These are phyloP conservation scores for Fomitopsis serialis DNA, from an alignment of 768 basidiomycete genomes.

Conservation along the genomic window DNA sequence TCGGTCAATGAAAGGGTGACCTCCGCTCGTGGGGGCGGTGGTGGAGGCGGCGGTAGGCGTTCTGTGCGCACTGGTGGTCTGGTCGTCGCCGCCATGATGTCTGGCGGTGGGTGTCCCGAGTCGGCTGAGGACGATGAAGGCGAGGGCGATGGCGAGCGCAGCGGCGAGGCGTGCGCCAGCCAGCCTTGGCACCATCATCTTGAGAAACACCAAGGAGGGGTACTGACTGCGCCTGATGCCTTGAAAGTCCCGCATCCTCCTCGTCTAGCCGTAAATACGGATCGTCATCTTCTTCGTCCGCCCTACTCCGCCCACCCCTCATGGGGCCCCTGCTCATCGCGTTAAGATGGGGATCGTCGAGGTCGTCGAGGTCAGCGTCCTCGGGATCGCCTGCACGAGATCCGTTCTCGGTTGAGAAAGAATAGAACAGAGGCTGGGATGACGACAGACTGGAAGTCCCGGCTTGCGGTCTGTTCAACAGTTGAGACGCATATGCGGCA, in stretches of 20 bases:
- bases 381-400: conserved; percentile 45
- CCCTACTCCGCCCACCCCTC: conserved; percentile 20
- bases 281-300: conserved; percentile 45
- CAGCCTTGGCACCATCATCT: conserved; percentile 43
- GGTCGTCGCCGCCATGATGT: conserved; percentile 26
- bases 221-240: conserved; percentile 29
- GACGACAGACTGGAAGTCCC: conserved; percentile 47
- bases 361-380: conserved; percentile 57
- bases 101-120: conserved; percentile 36
- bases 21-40: conserved; percentile 38
- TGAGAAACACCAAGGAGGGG: conserved; percentile 38
- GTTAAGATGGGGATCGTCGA: conserved; percentile 72
- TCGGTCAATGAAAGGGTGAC: conserved; percentile 70
- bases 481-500: conserved; percentile 79
- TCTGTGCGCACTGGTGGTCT: not conserved
- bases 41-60: conserved; percentile 20
- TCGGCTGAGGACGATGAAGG: conserved; percentile 37
- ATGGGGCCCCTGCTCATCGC: conserved; percentile 27
- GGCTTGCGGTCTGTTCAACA: conserved; percentile 57
- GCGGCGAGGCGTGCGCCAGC: conserved; percentile 73
- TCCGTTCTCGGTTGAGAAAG: conserved; percentile 74
- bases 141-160: conserved; percentile 42
- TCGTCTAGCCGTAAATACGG: conserved; percentile 75
- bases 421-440: conserved; percentile 82
- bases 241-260: conserved; percentile 42